Evolutionary conservation across 2,329 filamentous ascomycete species (phyloP), one percentile per base, ranked within the genome.

Genomic region (Xylariaceae sp.): DNA sequence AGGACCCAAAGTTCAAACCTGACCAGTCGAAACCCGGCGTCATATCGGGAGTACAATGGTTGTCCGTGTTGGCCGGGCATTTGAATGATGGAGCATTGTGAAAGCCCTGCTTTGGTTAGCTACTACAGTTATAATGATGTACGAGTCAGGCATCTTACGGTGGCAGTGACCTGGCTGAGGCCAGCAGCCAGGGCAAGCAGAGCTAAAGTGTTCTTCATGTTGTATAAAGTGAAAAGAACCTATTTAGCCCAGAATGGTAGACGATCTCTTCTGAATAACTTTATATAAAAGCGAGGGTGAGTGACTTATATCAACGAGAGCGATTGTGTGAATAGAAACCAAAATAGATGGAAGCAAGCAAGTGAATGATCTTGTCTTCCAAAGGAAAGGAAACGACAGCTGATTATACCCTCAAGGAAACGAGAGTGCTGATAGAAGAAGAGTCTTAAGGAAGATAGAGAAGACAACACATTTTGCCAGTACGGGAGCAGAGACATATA

Each of bases 11-110:
- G 59, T 70, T 64, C 20, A 96, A 80, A 60, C 82, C 81, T 21
- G 73, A 72, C 83, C 88, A 97, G 77, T 87, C 76, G 72, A 89
- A 94, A 43, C 91, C 92, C 18, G 67, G 62, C 59, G 81, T 74
- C 76, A 95, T 89, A 61, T 85, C 73, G n/a, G 81, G 70, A 53
- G 81, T 84, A 75, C 93, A 97, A 65, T 87, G 74, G 77, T 94
- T 94, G 77, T 91, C 77, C 67, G 81, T 84, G 80, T 89, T 91
- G 54, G 76, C 74, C 10, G 91, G 91, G 71, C 80, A 87, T 42
- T 78, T 77, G 79, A 85, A 95, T 55, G 78, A 69, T 49, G 69
- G 64, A 44, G 76, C 75, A 52, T 55, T 52, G 50, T 64, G 59
- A 62, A 67, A 69, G 44, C 60, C 58, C 58, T 59, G 36, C 6